phyloP scores from a whole-genome alignment of 2,329 filamentous ascomycete species.

The Penicillium sp. region DNA sequence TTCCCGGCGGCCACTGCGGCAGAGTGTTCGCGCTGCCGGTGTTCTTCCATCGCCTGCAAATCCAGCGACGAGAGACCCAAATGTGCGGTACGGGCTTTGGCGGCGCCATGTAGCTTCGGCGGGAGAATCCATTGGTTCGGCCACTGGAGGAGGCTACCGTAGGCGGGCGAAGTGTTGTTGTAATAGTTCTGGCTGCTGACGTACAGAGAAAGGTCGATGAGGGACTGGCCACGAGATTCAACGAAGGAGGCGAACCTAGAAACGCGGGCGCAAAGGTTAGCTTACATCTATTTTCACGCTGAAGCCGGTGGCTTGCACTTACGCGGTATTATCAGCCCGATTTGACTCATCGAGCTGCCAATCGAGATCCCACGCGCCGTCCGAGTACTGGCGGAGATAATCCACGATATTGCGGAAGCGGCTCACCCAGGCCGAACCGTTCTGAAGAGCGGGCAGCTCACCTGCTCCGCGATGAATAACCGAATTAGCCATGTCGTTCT shows the following conservation, averaged over 20 bases:
- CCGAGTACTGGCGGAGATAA: slow-evolving; percentile 47
- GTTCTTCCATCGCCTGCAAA: slow-evolving; percentile 49
- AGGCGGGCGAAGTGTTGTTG: slow-evolving; percentile 70
- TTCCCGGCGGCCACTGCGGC: slow-evolving; percentile 38
- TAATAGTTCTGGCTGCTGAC: slow-evolving; percentile 86
- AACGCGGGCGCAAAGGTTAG: slow-evolving; percentile 1
- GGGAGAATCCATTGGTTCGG: slow-evolving; percentile 85
- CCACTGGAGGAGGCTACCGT: slow-evolving; percentile 74
- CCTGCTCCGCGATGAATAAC: slow-evolving; percentile 35
- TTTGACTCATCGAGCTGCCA: slow-evolving; percentile 39
- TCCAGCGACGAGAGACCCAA: slow-evolving; percentile 66
- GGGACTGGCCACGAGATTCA: slow-evolving; percentile 65
- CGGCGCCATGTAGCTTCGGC: slow-evolving; percentile 64
- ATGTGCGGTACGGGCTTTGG: slow-evolving; percentile 65
- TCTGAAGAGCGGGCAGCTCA: slow-evolving; percentile 55
- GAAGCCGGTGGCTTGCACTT: slow-evolving; percentile 18
- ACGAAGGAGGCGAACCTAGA: slow-evolving; percentile 60
- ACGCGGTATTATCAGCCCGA: slow-evolving; percentile 50
- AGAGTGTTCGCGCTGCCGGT: slow-evolving; percentile 37
- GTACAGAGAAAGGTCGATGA: slow-evolving; percentile 84
- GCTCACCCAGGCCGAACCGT: slow-evolving; percentile 52
- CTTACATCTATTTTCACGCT: not conserved
- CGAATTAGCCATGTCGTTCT: slow-evolving; percentile 8
- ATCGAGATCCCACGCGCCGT: slow-evolving; percentile 49
- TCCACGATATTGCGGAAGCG: slow-evolving; percentile 53